Conservation (phyloP, 129 eudicot species). For the Apium graveolens region DNA sequence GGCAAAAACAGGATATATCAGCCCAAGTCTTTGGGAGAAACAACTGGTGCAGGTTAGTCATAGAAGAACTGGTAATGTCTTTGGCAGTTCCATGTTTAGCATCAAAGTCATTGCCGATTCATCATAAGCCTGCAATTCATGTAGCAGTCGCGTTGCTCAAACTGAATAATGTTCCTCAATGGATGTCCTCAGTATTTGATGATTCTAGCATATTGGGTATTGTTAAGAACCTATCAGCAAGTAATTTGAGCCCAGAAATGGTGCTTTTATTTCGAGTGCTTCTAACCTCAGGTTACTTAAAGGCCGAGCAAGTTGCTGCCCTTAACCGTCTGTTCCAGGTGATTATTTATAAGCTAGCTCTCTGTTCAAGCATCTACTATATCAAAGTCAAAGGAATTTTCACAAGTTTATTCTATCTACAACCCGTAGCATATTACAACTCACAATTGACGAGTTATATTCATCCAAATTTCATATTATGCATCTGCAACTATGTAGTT, state of each 20-base stretch:
- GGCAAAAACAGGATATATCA: constrained; percentile 38
- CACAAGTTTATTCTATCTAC: neutral
- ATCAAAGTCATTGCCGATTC: constrained; percentile 43
- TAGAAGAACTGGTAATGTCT: constrained; percentile 74
- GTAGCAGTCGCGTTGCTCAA: constrained; percentile 54
- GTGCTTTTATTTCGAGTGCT: constrained; percentile 63
- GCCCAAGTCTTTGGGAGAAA: constrained; percentile 14
- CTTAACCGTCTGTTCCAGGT: constrained; percentile 77
- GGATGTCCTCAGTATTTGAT: constrained; percentile 69
- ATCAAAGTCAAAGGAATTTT: neutral
- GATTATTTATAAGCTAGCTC: neutral
- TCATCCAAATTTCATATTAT: neutral
- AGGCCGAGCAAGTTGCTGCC: constrained; percentile 54
- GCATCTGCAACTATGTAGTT: neutral
- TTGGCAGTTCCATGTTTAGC: constrained; percentile 53
- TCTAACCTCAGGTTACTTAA: constrained; percentile 44
- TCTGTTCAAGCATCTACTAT: neutral
- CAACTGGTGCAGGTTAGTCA: constrained; percentile 62
- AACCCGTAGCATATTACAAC: neutral
- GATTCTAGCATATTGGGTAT: constrained; percentile 54
- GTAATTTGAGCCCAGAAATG: constrained; percentile 49
- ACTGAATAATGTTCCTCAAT: constrained; percentile 36
- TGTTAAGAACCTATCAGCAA: constrained; percentile 50
- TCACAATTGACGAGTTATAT: neutral
- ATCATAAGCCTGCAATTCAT: constrained; percentile 67